Conservation (phyloP, 139 green algal species). For the Micractinium sp. region DNA sequence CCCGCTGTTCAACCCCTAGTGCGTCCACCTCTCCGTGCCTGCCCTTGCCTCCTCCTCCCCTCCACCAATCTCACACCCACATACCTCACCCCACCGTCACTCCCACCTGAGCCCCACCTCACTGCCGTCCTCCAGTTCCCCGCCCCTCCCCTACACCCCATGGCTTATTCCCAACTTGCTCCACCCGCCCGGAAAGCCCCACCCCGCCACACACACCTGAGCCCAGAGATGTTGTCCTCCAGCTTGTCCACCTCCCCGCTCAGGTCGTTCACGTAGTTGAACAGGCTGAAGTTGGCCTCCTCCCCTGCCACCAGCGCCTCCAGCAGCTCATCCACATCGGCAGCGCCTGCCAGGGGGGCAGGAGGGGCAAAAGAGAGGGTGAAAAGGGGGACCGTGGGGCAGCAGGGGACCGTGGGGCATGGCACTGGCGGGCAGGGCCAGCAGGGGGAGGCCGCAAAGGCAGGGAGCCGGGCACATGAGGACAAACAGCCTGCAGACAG, state of each 20-base stretch:
- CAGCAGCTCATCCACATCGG: conserved; percentile 62
- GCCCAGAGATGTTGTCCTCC: conserved; percentile 49
- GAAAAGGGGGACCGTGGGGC: background rate
- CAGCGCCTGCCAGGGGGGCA: conserved; percentile 12
- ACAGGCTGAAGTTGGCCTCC: conserved; percentile 64
- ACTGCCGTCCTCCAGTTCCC: no score
- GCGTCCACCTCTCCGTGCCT: background rate
- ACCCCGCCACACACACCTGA: conserved; percentile 25
- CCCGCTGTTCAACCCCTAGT: background rate
- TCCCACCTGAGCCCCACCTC: no score
- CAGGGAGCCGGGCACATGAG: no score
- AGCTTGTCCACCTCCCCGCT: conserved; percentile 57
- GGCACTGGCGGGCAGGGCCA: background rate
- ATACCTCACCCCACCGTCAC: no score
- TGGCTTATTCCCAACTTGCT: no score
- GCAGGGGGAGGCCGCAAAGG: no score
- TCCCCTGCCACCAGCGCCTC: conserved; percentile 50
- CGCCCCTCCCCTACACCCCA: no score
- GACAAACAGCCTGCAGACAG: background rate
- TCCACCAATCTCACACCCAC: no score
- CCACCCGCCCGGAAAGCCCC: no score
- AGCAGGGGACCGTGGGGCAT: background rate
- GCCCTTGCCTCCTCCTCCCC: no score
- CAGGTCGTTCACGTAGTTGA: conserved; percentile 60
- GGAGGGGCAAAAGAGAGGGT: background rate